Evolutionary conservation across 169 alveolate species (phyloP).

Genomic region (Eimeria praecox): DNA sequence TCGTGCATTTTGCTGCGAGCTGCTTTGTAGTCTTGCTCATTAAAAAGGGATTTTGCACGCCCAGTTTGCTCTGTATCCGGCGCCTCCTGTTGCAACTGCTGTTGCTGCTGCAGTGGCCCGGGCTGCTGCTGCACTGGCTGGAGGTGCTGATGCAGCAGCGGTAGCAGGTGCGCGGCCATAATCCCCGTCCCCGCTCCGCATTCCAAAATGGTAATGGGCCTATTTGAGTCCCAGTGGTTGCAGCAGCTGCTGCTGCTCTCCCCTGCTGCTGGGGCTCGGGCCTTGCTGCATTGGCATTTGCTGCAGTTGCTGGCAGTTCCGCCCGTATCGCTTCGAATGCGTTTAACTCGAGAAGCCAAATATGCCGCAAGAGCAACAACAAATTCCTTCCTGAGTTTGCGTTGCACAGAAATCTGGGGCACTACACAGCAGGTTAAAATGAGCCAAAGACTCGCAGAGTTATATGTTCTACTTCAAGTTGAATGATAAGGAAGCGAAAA

Average conservation of each 20-base stretch:
- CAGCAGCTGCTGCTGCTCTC: slow-evolving; percentile 67
- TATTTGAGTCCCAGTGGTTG: slow-evolving; percentile 14
- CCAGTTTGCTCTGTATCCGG: neutral
- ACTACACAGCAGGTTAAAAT: neutral
- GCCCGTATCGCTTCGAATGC: neutral
- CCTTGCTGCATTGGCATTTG: slow-evolving; percentile 10
- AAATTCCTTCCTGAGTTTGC: slow-evolving; percentile 38
- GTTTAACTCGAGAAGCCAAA: slow-evolving; percentile 13
- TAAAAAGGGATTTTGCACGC: neutral
- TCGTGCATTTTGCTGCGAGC: neutral
- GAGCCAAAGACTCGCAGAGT: neutral
- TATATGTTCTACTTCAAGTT: neutral
- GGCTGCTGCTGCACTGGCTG: slow-evolving; percentile 24
- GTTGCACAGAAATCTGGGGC: neutral
- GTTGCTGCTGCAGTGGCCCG: slow-evolving; percentile 6
- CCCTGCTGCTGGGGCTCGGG: neutral
- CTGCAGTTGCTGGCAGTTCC: slow-evolving; percentile 4
- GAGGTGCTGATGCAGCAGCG: slow-evolving; percentile 43
- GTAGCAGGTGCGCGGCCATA: slow-evolving; percentile 68
- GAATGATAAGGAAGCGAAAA: neutral
- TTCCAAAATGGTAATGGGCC: slow-evolving; percentile 18
- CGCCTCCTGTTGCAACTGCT: slow-evolving; percentile 39
- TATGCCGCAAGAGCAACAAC: slow-evolving; percentile 41
- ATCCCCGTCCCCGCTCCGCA: slow-evolving; percentile 65
- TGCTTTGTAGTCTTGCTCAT: neutral